phyloP scores from a whole-genome alignment of 2,329 filamentous ascomycete species.

The Alternaria dauci region DNA sequence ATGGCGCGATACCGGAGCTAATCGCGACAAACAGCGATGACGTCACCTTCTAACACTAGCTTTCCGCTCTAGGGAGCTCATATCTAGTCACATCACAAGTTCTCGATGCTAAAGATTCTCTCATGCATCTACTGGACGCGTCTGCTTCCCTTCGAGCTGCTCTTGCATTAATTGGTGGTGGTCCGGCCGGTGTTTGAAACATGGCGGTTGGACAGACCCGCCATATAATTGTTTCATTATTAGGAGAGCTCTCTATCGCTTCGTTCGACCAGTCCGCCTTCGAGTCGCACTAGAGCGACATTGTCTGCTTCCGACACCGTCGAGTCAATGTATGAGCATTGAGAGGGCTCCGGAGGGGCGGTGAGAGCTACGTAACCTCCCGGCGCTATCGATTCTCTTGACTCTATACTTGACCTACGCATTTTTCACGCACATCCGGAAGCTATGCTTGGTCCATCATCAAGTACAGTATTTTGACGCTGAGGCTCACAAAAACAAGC shows the following conservation, averaged over 20 bases:
- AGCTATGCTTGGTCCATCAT: neutral
- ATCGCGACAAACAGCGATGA: neutral
- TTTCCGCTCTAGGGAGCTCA: neutral
- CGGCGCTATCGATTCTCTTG: neutral
- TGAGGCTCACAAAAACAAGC: slow-evolving; percentile 17
- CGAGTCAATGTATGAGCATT: neutral
- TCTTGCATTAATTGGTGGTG: neutral
- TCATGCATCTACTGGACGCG: neutral
- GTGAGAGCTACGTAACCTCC: neutral
- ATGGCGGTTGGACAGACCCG: neutral
- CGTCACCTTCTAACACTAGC: neutral
- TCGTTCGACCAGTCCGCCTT: neutral
- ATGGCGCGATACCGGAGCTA: neutral
- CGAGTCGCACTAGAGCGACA: neutral
- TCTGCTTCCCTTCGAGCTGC: neutral
- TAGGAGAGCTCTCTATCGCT: neutral
- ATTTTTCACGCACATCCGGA: slow-evolving; percentile 14
- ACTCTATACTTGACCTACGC: slow-evolving; percentile 2
- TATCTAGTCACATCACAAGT: neutral
- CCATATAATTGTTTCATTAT: slow-evolving; percentile 9
- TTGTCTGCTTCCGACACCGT: neutral
- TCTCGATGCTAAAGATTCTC: neutral
- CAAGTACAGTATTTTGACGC: slow-evolving; percentile 1
- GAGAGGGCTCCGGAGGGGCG: neutral
- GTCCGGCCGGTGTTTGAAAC: neutral